Evolutionary conservation across 1,284 basidiomycete genomes (phyloP).

Genomic region (Ceratobasidium theobromae): DNA sequence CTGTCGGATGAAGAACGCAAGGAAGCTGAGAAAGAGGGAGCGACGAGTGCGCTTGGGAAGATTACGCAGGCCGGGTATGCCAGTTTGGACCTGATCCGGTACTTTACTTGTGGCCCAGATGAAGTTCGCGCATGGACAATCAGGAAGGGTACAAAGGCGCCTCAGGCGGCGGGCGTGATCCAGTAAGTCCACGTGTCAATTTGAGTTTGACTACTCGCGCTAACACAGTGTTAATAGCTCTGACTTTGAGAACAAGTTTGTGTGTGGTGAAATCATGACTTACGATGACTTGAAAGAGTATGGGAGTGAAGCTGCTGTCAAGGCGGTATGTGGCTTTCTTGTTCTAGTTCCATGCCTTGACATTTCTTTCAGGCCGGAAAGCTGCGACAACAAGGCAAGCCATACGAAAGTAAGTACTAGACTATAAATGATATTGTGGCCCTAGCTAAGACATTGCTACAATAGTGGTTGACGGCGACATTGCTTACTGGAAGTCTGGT

Average conservation of each 20-base stretch:
- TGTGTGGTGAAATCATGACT: conserved; percentile 99
- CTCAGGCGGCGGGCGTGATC: conserved; percentile 97
- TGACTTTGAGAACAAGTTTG: conserved; percentile 97
- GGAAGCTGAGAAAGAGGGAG: conserved; percentile 76
- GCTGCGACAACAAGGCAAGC: conserved; percentile 94
- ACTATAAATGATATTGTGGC: neutral
- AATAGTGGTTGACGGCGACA: conserved; percentile 78
- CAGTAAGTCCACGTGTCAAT: conserved; percentile 61
- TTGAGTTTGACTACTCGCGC: conserved; percentile 36
- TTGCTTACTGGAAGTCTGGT: conserved; percentile 81
- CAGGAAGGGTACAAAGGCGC: conserved; percentile 89
- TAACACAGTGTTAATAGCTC: conserved; percentile 55
- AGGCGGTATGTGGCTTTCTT: conserved; percentile 56
- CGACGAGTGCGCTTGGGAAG: conserved; percentile 76
- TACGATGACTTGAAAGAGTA: conserved; percentile 91
- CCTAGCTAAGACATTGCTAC: conserved; percentile 31
- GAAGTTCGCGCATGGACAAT: conserved; percentile 99
- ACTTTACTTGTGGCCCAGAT: conserved; percentile 95
- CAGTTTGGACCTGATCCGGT: conserved; percentile 86
- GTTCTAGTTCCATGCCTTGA: neutral
- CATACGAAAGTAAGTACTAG: conserved; percentile 77
- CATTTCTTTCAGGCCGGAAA: conserved; percentile 67
- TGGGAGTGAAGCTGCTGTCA: conserved; percentile 87
- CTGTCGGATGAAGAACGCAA: conserved; percentile 72
- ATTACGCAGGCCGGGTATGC: conserved; percentile 92